Evolutionary conservation across 1,139 yeast genomes (phyloP), one percentile per base, ranked within the genome.

Genomic region (Zygosaccharomyces pseudobailii): DNA sequence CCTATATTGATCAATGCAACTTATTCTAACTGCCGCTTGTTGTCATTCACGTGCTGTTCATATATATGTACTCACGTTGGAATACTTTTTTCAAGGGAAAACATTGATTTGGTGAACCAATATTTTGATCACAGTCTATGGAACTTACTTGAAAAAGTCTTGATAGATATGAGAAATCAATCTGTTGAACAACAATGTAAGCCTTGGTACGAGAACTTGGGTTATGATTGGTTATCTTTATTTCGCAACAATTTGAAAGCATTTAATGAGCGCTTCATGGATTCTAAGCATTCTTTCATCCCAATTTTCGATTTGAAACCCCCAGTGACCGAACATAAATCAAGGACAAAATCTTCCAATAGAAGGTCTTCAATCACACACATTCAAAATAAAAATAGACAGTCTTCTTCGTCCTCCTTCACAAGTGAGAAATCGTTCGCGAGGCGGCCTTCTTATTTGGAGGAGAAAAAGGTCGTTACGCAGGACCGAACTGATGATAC

Each of bases 61-160:
- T 86, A 77, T 54, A 72, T 87, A 13, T 80, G 77, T 55, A 75
- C 78, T 54, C 87, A 88, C 59, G 66, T 87, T 51, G 89, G 83
- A 35, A 63, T 79, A 4, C 62, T 87, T 22, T 68, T 88, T 40
- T 76, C 80, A 50, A 87, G 84, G 55, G 60, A 62, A n/a, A 59
- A 57, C 42, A 50, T 63, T 10, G 49, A 54, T 2, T 5, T 56
- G 43, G 48, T 66, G 47, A 50, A 52, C 17, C 54, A 48, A 19
- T 34, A 61, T 52, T 57, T 69, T 52, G 61, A 60, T 43, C 41
- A 57, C 10, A 54, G 62, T 2, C 47, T 64, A 21, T 67, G 71
- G 72, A 51, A 54, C 40, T 53, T 50, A 41, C 47, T 68, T 23
- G 74, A 68, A 52, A 56, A 47, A 47, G 59, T 61, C 37, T 58